phyloP scores from a whole-genome alignment of 176 grass and related monocot genomes.

The Avena atlantica region DNA sequence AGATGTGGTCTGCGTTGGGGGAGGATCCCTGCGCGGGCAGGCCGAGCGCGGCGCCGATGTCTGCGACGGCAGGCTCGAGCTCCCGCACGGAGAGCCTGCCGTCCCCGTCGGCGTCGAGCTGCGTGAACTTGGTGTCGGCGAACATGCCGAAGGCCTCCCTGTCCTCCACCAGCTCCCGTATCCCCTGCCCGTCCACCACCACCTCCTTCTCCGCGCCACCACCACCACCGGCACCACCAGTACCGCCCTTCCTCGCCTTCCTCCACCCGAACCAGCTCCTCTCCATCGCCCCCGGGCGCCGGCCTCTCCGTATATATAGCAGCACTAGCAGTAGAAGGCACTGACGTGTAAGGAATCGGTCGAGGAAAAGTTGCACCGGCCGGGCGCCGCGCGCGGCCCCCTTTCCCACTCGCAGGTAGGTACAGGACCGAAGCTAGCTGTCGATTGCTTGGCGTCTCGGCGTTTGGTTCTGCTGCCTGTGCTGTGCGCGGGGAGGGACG shows the following conservation, averaged over 20 bases:
- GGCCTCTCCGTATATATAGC: constrained; percentile 13
- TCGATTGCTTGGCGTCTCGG: constrained; percentile 46
- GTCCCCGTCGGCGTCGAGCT: constrained; percentile 64
- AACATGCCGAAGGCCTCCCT: constrained; percentile 72
- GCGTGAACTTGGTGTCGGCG: constrained; percentile 67
- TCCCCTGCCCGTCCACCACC: constrained; percentile 83
- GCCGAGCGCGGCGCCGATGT: constrained; percentile 75
- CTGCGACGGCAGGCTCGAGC: constrained; percentile 69
- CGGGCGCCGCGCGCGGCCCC: constrained; percentile 4
- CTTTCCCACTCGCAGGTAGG: constrained; percentile 20
- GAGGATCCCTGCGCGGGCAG: constrained; percentile 58
- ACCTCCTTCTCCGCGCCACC: neutral
- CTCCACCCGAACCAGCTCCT: constrained; percentile 65
- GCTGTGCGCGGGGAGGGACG: neutral
- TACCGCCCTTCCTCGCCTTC: constrained; percentile 10
- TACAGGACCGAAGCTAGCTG: neutral
- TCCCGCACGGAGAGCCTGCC: constrained; percentile 68
- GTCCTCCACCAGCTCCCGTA: constrained; percentile 86
- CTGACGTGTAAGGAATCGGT: neutral
- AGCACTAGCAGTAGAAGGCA: too few species aligned
- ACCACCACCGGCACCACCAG: neutral
- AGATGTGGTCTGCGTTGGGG: constrained; percentile 64
- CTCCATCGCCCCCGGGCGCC: constrained; percentile 42
- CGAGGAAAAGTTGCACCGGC: constrained; percentile 41
- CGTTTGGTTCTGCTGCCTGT: constrained; percentile 1